Evolutionary conservation across 2,329 filamentous ascomycete species (phyloP).

Genomic region (Gnomoniopsis sp.): DNA sequence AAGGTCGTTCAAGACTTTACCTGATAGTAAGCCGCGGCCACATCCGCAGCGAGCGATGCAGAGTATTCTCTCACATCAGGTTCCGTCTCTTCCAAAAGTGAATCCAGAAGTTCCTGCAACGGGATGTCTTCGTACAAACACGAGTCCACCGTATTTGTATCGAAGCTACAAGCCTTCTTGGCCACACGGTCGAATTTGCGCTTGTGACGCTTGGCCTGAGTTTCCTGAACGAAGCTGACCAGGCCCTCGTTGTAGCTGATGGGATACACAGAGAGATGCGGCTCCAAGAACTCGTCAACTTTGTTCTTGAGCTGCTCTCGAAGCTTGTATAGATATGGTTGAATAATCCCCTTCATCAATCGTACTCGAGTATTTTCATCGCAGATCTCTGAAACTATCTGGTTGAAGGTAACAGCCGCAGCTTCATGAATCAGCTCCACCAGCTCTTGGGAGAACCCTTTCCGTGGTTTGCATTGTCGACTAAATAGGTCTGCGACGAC

Average conservation of each 20-base stretch:
- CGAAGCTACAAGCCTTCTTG: fast-evolving
- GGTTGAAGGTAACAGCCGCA: slow-evolving; percentile 22
- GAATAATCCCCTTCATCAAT: slow-evolving; percentile 23
- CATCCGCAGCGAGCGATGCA: slow-evolving; percentile 23
- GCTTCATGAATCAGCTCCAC: slow-evolving; percentile 25
- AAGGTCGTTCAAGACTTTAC: slow-evolving; percentile 1
- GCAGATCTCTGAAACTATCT: slow-evolving; percentile 20
- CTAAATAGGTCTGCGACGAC: slow-evolving; percentile 25
- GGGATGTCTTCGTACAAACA: background rate
- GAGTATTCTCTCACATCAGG: slow-evolving; percentile 23
- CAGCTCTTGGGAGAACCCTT: slow-evolving; percentile 23
- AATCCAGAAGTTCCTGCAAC: slow-evolving; percentile 2
- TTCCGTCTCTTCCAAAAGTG: slow-evolving; percentile 16
- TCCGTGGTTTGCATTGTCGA: slow-evolving; percentile 26
- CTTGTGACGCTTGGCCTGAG: slow-evolving; percentile 22
- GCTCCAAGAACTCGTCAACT: slow-evolving; percentile 23
- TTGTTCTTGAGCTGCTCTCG: slow-evolving; percentile 21
- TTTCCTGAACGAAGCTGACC: slow-evolving; percentile 20
- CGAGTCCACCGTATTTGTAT: background rate
- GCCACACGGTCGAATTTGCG: slow-evolving; percentile 17
- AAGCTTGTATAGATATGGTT: slow-evolving; percentile 22
- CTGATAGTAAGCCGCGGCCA: slow-evolving; percentile 25
- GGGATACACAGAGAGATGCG: slow-evolving; percentile 24
- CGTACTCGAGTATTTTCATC: slow-evolving; percentile 22
- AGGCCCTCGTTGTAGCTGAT: slow-evolving; percentile 27